Evolutionary conservation across 2,329 filamentous ascomycete species (phyloP).

Genomic region (Tolypocladium tropicale): DNA sequence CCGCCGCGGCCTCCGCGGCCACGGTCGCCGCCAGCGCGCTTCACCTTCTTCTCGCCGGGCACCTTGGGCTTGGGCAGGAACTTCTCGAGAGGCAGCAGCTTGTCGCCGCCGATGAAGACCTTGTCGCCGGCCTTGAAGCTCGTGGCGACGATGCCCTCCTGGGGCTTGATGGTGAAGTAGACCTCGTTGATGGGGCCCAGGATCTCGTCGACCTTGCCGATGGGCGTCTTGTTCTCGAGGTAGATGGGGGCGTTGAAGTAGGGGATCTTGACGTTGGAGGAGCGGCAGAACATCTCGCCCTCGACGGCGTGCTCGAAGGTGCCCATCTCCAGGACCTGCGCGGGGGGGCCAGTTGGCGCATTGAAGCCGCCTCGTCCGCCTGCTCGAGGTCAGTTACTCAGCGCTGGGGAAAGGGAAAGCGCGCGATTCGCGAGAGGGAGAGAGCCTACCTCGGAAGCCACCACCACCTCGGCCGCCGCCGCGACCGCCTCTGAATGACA

Average conservation of each 20-base stretch:
- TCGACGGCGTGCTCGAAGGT: conserved; percentile 89
- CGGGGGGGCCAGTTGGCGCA: conserved; percentile 9
- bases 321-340: conserved; percentile 60
- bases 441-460: conserved; percentile 8
- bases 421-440: not conserved
- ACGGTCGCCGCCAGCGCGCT: conserved; percentile 46
- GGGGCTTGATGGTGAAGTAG: conserved; percentile 96
- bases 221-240: conserved; percentile 93
- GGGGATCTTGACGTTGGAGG: conserved; percentile 87
- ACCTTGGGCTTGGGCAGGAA: conserved; percentile 93
- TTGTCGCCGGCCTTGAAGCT: conserved; percentile 96
- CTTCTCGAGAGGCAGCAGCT: conserved; percentile 87
- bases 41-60: conserved; percentile 50
- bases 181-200: conserved; percentile 96
- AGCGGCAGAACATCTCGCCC: conserved; percentile 96
- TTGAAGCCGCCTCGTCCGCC: conserved; percentile 10
- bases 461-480: conserved; percentile 10
- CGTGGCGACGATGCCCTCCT: conserved; percentile 88
- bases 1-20: conserved; percentile 19
- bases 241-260: conserved; percentile 99
- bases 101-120: conserved; percentile 92
- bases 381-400: not conserved
- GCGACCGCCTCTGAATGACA: conserved; percentile 12
- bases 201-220: conserved; percentile 97
- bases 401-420: not conserved